Evolutionary conservation across 257 asterid genomes (phyloP), one percentile per base, ranked within the genome.

Genomic region (Lithospermum erythrorhizon): DNA sequence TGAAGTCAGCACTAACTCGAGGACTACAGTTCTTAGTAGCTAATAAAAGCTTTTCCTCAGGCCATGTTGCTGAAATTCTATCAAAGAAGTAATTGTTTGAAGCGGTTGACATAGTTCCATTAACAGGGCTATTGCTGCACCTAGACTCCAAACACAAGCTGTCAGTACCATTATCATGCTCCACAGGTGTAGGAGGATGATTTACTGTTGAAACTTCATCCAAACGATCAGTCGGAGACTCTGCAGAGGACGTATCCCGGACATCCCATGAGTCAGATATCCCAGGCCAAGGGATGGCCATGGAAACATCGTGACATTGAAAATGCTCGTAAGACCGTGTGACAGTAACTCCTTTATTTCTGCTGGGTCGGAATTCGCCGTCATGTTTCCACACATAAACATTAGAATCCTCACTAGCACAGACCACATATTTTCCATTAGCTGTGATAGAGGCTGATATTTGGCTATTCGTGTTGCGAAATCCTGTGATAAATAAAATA

Each of bases 241-340:
- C 81, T 47, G 68, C 55, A n/a, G 78, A 61, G 25, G 72, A 70
- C 37, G 70, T 53, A 57, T 79, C 75, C 61, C 68, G 86, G 72
- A 56, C 69, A 52, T 57, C 78, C 86, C 77, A 77, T 15, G 80
- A 55, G 58, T 78, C 86, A 2, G 81, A 65, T 58, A 78, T 54
- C 17, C 96, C 90, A 32, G 96, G 99, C 99, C 99, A 93, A 18
- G 99, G 95, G 73, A 89, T 83, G 55, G 97, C 99, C 47, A 76
- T 78, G 2, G 99, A 83, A 53, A 89, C 97, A 71, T 93, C 99
- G 82, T 79, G 94, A 73, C 96, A 86, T 68, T 86, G 90, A 66
- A 93, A 93, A 65, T 81, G 79, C 73, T 93, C 99, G 11, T 84
- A 89, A 11, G 96, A 76, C 22, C 72, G 89, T 30, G 97, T 83